Conservation (phyloP, 1,284 basidiomycete species). For the Naganishia cerealis region DNA sequence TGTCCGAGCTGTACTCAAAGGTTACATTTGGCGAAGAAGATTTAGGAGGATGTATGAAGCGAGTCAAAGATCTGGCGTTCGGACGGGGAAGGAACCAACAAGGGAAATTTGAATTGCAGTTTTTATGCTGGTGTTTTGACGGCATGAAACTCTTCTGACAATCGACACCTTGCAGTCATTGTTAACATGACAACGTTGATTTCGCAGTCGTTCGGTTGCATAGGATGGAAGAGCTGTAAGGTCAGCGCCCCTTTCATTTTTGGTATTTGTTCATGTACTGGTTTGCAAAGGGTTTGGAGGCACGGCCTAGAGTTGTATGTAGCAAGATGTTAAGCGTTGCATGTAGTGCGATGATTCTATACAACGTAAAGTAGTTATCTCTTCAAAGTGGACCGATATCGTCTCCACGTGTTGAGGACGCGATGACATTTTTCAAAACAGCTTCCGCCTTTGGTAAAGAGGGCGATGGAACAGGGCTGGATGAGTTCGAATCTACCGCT, state of each 20-base stretch:
- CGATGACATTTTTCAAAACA: slow-evolving; percentile 12
- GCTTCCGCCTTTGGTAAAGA: slow-evolving; percentile 16
- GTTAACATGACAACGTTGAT: no score
- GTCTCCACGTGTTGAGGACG: neutral
- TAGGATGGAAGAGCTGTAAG: no score
- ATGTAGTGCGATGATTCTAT: neutral
- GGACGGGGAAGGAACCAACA: neutral
- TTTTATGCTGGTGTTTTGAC: no score
- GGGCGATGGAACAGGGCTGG: neutral
- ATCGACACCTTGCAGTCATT: no score
- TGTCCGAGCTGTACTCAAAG: neutral
- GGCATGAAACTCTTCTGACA: no score
- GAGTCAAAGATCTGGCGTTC: neutral
- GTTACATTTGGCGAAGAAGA: slow-evolving; percentile 11
- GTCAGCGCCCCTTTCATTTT: no score
- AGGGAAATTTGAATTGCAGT: no score
- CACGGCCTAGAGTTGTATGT: neutral
- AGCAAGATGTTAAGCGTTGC: neutral
- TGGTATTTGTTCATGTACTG: no score
- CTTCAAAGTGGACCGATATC: neutral
- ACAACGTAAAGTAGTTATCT: neutral
- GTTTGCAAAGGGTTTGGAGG: no score
- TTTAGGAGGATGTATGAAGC: neutral
- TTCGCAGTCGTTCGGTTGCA: no score
- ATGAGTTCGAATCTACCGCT: neutral